A percentile compares a stretch with the other conserved stretches of the same genome.
Evolutionary conservation across 176 grass and related monocot species (phyloP).

Genomic region (Phyllostachys edulis): DNA sequence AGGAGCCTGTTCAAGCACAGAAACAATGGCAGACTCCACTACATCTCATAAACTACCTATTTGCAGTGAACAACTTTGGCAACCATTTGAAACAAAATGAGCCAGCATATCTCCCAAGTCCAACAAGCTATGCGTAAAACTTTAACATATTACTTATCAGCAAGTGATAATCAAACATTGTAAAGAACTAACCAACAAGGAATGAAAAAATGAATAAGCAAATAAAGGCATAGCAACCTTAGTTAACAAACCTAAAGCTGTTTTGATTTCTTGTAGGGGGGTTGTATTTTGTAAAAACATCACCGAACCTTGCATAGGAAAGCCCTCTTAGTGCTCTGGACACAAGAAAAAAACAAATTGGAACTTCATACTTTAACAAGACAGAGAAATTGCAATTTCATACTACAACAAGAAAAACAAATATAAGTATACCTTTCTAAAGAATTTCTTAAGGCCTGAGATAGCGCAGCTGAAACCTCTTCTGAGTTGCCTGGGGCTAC

Average conservation of each 20-base stretch:
- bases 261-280: constrained; percentile 70
- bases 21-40: constrained; percentile 13
- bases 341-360: constrained; percentile 19
- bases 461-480: constrained; percentile 83
- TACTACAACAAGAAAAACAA: constrained; percentile 28
- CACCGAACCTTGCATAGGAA: constrained; percentile 94
- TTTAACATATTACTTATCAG: constrained; percentile 11
- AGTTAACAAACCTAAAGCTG: constrained; percentile 65
- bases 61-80: constrained; percentile 10
- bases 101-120: not conserved
- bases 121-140: constrained; percentile 21
- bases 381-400: not conserved
- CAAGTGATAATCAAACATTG: not conserved
- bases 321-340: constrained; percentile 74
- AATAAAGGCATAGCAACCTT: constrained; percentile 15
- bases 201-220: constrained; percentile 10
- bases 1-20: constrained; percentile 15
- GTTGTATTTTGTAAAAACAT: constrained; percentile 89
- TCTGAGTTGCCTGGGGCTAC: constrained; percentile 90
- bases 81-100: not conserved
- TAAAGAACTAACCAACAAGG: not conserved
- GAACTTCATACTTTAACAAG: constrained; percentile 16
- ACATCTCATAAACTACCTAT: constrained; percentile 6
- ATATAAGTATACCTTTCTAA: constrained; percentile 80
- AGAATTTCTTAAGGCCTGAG: constrained; percentile 86